Evolutionary conservation across 768 basidiomycete genomes (phyloP).

Genomic region (Amanita rubescens): DNA sequence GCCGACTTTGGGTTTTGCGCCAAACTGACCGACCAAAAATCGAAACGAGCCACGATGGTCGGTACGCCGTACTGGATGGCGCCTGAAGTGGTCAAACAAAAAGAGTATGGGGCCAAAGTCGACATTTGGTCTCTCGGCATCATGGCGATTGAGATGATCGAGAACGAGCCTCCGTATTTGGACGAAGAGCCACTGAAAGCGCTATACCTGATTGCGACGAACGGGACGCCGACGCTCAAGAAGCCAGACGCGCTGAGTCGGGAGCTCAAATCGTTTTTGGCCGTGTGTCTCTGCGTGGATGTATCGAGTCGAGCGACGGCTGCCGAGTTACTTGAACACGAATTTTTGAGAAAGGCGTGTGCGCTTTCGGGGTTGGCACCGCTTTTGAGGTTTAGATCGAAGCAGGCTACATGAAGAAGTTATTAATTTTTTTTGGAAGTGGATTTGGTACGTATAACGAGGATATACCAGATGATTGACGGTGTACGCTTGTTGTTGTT

Average conservation of each 20-base stretch:
- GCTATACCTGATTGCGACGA: constrained; percentile 92
- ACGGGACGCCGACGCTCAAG: constrained; percentile 97
- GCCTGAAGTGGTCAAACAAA: constrained; percentile 96
- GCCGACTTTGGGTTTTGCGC: constrained; percentile 98
- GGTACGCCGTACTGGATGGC: constrained; percentile 99
- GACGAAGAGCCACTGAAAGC: constrained; percentile 95
- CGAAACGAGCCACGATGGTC: constrained; percentile 97
- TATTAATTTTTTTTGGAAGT: no score
- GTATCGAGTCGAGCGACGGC: constrained; percentile 90
- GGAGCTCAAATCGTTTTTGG: constrained; percentile 93
- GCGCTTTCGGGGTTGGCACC: constrained; percentile 76
- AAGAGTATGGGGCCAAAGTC: constrained; percentile 94
- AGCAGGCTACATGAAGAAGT: constrained; percentile 27
- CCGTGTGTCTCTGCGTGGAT: constrained; percentile 97
- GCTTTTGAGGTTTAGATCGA: constrained; percentile 72
- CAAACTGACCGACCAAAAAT: constrained; percentile 93
- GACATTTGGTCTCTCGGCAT: constrained; percentile 97
- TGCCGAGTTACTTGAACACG: constrained; percentile 85
- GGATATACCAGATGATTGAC: no score
- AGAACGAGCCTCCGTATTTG: constrained; percentile 93
- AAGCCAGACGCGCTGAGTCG: constrained; percentile 86
- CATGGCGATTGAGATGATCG: constrained; percentile 99
- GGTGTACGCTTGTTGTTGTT: no score
- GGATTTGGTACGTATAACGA: no score
- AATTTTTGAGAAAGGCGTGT: constrained; percentile 89